Percentiles rank a stretch among this genome's conserved stretches.
These are phyloP conservation scores for Xylariaceae sp. DNA, from an alignment of 2,329 filamentous ascomycete species.

Conservation along the genomic window DNA sequence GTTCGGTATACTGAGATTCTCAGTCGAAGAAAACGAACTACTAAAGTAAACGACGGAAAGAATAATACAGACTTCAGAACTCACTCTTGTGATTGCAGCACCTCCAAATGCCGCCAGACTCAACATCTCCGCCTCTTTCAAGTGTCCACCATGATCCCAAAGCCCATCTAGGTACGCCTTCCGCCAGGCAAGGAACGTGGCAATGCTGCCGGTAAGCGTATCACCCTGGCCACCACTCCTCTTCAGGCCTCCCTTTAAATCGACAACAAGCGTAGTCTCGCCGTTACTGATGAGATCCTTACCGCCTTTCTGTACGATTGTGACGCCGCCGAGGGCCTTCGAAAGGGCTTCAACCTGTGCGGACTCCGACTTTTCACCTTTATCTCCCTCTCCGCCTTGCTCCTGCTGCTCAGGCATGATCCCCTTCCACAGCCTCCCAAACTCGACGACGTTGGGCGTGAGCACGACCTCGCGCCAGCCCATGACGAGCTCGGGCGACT, in stretches of 20 bases:
- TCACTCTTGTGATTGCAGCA: conserved; percentile 80
- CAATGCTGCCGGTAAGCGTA: conserved; percentile 87
- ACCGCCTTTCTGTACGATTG: conserved; percentile 86
- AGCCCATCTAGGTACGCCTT: conserved; percentile 83
- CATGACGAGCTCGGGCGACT: conserved; percentile 74
- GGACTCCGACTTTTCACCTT: conserved; percentile 45
- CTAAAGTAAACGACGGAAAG: not conserved
- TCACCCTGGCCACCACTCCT: conserved; percentile 94
- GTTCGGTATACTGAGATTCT: too few relatives aligned
- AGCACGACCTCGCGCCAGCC: conserved; percentile 86
- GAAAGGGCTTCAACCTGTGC: conserved; percentile 69
- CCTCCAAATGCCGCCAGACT: conserved; percentile 85
- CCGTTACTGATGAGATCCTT: conserved; percentile 87
- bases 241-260: conserved; percentile 83
- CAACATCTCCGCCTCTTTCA: conserved; percentile 66
- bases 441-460: conserved; percentile 95
- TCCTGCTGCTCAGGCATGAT: conserved; percentile 60
- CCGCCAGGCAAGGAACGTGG: conserved; percentile 87
- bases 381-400: not conserved
- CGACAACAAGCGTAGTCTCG: conserved; percentile 73
- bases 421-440: conserved; percentile 78
- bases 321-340: conserved; percentile 81
- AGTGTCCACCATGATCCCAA: conserved; percentile 68
- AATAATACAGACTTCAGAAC: conserved; percentile 36
- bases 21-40: not conserved